Base-by-base conservation (phyloP, 257 asterid species). In the Jacaranda mimosifolia region DNA sequence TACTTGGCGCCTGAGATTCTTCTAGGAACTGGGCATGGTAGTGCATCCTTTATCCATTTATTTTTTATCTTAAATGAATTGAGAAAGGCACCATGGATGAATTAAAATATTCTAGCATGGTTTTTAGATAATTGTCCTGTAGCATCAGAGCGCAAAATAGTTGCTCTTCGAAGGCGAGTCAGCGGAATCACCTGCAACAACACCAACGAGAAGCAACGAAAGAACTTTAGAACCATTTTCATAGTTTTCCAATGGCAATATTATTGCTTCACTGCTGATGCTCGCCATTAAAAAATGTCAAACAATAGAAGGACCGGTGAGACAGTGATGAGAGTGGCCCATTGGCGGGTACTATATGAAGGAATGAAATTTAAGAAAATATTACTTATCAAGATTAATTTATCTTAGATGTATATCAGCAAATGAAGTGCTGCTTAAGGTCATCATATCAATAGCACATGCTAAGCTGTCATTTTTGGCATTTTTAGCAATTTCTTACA, bases 1-100 rank as follows among this genome's bases (percentile, higher is more conserved):
- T 95, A 95, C 85, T 85, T 95, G 90, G 99, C 99, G 70, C 99
- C 99, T 65, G 99, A 95, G 87, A 95, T 96, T 84, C 99, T 96
- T 86, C 94, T 96, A 63, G 99, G 99, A 89, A 96, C 98, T 74
- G 99, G 99, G 64, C 99, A 96, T 72, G 99, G 99, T 96, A 40
- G 97, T 90, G 74, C 43, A 48, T 67, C 68, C 26, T 35, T 68
- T 73, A 68, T 64, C 57, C 19, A 21, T 56, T 72, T 39, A 13
- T 26, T 3, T 70, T 39, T 65, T 42, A 70, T n/a, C 63, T 51
- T 48, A 26, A 26, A 26, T 26, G 32, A 26, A 26, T 26, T 26
- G 32, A 2, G 52, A 77, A n/a, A 59, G 32, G 15, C 15, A 8
- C 11, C 42, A 3, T 76, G 67, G 51, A 35, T 67, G 48, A 62